These are phyloP conservation scores for Starmerella lactis-condensi DNA, from an alignment of 805 yeast species.

Conservation along the genomic window DNA sequence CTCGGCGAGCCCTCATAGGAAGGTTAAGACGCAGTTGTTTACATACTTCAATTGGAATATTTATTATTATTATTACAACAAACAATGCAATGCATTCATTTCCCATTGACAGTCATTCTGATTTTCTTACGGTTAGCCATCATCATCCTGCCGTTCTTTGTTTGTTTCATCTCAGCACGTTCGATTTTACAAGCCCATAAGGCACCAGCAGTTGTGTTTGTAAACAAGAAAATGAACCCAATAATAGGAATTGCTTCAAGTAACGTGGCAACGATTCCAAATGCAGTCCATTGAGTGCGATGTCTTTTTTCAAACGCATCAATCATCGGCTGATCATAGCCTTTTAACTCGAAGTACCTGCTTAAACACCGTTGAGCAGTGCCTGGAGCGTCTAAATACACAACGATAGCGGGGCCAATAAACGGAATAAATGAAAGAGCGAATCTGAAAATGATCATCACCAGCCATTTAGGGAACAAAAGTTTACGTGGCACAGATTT, in stretches of 20 bases:
- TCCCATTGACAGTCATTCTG: too few species aligned
- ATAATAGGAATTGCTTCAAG: conserved; percentile 23
- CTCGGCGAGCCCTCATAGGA: too few species aligned
- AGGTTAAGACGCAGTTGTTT: too few species aligned
- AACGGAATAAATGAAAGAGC: conserved; percentile 35
- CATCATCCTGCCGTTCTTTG: neutral
- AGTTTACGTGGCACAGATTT: conserved; percentile 24
- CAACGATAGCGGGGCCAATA: conserved; percentile 37
- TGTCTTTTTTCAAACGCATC: conserved; percentile 18
- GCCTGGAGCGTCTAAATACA: conserved; percentile 35
- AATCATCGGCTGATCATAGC: conserved; percentile 28
- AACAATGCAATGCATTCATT: too few species aligned
- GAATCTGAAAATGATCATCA: conserved; percentile 24
- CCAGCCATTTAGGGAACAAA: conserved; percentile 28
- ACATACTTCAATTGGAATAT: too few species aligned
- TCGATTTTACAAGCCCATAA: conserved; percentile 24
- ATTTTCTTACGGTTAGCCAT: conserved; percentile 1
- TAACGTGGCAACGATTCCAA: conserved; percentile 23
- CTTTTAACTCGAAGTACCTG: conserved; percentile 41
- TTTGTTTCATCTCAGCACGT: conserved; percentile 1
- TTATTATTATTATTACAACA: too few species aligned
- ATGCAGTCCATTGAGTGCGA: conserved; percentile 21
- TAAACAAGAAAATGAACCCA: conserved; percentile 23
- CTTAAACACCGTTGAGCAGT: conserved; percentile 35
- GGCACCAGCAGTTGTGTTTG: conserved; percentile 25